Percentiles rank a stretch among this genome's conserved stretches.
These are phyloP conservation scores for Paramecium caudatum DNA, from an alignment of 73 alveolate species.

Conservation along the genomic window DNA sequence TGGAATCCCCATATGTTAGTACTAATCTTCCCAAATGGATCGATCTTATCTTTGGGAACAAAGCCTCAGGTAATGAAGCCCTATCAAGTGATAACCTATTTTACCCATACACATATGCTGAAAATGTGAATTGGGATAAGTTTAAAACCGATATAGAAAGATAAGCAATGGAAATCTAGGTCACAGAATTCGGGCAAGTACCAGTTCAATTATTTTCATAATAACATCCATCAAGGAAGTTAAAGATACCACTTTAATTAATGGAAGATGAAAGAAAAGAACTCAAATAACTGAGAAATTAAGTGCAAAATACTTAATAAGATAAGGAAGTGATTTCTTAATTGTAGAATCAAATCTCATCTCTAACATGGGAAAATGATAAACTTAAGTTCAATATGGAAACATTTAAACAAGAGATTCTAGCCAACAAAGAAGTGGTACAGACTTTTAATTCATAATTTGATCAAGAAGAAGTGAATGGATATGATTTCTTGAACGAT, in stretches of 20 bases:
- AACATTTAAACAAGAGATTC: conserved; percentile 35
- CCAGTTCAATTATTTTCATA: conserved; percentile 90
- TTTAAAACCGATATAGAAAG: conserved; percentile 81
- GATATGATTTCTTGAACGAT: conserved; percentile 37
- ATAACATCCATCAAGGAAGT: conserved; percentile 91
- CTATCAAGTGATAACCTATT: conserved; percentile 86
- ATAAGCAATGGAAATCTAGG: conserved; percentile 87
- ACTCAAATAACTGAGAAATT: background rate
- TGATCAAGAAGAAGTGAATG: conserved; percentile 54
- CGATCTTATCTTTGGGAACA: conserved; percentile 96
- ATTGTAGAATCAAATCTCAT: conserved; percentile 10
- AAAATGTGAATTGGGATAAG: conserved; percentile 87
- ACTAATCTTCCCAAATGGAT: conserved; percentile 93
- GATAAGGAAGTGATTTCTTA: conserved; percentile 17
- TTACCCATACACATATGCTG: conserved; percentile 93
- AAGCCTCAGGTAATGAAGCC: conserved; percentile 93
- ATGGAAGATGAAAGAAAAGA: conserved; percentile 42
- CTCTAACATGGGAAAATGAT: conserved; percentile 52
- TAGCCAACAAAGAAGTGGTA: background rate
- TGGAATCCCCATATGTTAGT: conserved; percentile 94
- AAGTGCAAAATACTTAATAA: background rate
- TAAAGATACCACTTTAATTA: conserved; percentile 11
- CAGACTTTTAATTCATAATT: conserved; percentile 33
- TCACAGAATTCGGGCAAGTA: conserved; percentile 95
- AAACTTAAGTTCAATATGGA: conserved; percentile 50